A percentile compares a stretch with the other conserved stretches of the same genome.
Conservation (phyloP, 441 rosid genomes). For the Syzygium malaccense region DNA sequence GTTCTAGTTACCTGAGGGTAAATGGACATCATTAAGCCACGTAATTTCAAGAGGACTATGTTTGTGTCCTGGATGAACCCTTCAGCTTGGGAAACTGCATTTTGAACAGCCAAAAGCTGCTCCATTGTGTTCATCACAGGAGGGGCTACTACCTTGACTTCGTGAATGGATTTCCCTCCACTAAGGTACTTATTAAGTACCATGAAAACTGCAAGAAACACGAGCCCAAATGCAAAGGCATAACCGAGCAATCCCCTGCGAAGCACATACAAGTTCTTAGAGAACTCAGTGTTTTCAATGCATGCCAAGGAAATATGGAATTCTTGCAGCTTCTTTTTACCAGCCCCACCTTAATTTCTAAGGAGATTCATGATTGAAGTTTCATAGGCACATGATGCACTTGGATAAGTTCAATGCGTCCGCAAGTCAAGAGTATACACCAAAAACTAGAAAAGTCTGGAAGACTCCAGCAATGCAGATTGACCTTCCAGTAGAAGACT, state of each 20-base stretch:
- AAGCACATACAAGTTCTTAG: constrained; percentile 4
- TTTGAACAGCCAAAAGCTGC: constrained; percentile 92
- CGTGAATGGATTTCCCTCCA: constrained; percentile 40
- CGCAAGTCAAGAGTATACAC: background rate
- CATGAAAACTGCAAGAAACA: constrained; percentile 55
- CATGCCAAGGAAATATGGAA: background rate
- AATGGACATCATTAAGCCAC: constrained; percentile 58
- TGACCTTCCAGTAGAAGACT: background rate
- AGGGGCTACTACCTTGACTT: constrained; percentile 65
- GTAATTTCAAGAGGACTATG: constrained; percentile 68
- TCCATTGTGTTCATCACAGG: constrained; percentile 84
- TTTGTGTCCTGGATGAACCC: constrained; percentile 72
- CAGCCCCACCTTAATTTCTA: background rate
- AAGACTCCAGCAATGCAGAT: background rate
- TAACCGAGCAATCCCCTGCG: constrained; percentile 76
- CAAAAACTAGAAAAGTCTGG: background rate
- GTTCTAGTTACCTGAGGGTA: constrained; percentile 61
- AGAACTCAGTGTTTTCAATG: background rate
- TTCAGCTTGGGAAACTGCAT: constrained; percentile 72
- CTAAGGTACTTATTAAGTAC: constrained; percentile 39
- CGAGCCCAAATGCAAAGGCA: constrained; percentile 27
- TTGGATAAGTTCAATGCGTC: background rate
- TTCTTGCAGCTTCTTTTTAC: background rate
- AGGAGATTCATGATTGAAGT: background rate
- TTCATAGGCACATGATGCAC: background rate